These are phyloP conservation scores for Talaromyces marneffei DNA, from an alignment of 2,329 filamentous ascomycete genomes.

Conservation along the genomic window DNA sequence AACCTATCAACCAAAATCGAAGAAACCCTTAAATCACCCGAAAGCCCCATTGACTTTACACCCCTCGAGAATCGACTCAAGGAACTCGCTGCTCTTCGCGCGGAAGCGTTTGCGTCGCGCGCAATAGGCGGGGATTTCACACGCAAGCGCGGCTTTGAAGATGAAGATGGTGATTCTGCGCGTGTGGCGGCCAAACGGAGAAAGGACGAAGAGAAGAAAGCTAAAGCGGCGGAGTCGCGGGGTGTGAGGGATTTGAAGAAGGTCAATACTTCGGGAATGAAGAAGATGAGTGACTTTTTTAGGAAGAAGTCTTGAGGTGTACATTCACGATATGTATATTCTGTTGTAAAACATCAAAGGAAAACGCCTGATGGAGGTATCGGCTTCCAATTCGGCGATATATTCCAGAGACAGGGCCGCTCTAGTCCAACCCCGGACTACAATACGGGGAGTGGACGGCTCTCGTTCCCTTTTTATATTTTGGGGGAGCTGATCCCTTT, in stretches of 20 bases:
- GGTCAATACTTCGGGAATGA: constrained; percentile 88
- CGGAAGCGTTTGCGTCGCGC: constrained; percentile 64
- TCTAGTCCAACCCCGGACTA: not conserved
- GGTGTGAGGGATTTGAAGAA: constrained; percentile 79
- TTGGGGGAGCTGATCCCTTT: not conserved
- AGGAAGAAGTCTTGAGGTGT: constrained; percentile 31
- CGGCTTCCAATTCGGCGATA: not conserved
- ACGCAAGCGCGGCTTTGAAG: constrained; percentile 36
- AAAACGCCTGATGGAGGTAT: not conserved
- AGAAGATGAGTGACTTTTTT: constrained; percentile 94
- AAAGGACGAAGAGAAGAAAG: constrained; percentile 80
- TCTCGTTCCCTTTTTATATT: not conserved
- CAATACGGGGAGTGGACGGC: not conserved
- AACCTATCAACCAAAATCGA: constrained; percentile 35
- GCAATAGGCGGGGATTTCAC: constrained; percentile 44
- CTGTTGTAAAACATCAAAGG: no score
- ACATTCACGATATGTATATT: not conserved
- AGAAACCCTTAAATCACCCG: constrained; percentile 31
- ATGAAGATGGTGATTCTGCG: constrained; percentile 37
- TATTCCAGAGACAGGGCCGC: not conserved
- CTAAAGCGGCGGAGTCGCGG: constrained; percentile 67
- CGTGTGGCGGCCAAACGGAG: constrained; percentile 75
- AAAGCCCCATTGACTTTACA: constrained; percentile 58
- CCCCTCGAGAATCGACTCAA: constrained; percentile 66
- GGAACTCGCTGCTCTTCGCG: constrained; percentile 60